Base-by-base conservation (phyloP, 2,329 filamentous ascomycete species). In the Talaromyces atroroseus region DNA sequence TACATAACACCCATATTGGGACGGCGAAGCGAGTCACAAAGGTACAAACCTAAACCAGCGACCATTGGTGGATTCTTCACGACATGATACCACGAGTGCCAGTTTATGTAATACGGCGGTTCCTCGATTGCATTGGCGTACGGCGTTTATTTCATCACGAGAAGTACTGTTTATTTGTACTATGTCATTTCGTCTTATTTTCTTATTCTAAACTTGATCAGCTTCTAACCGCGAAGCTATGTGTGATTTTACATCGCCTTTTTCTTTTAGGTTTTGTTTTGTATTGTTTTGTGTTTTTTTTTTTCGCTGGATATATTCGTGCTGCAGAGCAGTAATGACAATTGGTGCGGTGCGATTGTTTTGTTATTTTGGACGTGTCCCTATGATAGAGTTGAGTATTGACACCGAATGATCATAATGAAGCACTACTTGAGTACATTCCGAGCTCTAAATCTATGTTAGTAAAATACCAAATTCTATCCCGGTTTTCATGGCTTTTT, bases 1-100 rank as follows among this genome's bases (percentile, higher is more conserved):
- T 91, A 54, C 68, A 72, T 75, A 95, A 95, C 69, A 95, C 91
- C 24, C 90, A 95, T 64, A 95, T 96, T 65, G 91, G 91, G 58
- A 92, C 90, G 0, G 91, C 91, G 44, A 95, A 72, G 61, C 68
- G 70, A 52, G 49, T 58, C 23, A 45, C 52, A 18, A 58, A 52
- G 16, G 44, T 58, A 14, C 48, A 51, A 23, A 56, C 40, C 38
- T 58, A 23, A 51, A 54, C 26, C 21, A 11, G 47, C 46, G 11
- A 38, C 38, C 10, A 12, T 7, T 46, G 32, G 46, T 23, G 29
- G 20, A 5, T 42, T 45, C 24, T 42, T 48, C n/a, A 40, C 21
- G 44, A 42, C 24, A 54, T 45, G 56, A 58, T 58, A 58, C 56
- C 56, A 58, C 46, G 38, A 50, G 29, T 23, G 42, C 46, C 51